A percentile compares a stretch with the other conserved stretches of the same genome.
phyloP scores from a whole-genome alignment of 129 eudicot genomes.

The Lactuca sativa region DNA sequence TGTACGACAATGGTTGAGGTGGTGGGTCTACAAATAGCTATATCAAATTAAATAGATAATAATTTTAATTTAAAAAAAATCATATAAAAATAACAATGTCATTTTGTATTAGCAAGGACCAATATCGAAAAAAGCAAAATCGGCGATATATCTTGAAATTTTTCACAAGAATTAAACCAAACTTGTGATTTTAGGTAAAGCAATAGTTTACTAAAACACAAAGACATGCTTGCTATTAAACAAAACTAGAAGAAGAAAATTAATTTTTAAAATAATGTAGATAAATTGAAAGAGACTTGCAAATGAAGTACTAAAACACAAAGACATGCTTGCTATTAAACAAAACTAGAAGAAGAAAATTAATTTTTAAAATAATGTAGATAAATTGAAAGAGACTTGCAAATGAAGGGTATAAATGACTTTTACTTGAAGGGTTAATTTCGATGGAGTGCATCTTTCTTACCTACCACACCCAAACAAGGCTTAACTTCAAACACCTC shows the following conservation, averaged over 20 bases:
- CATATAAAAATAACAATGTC: too few relatives aligned
- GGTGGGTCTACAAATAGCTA: too few relatives aligned
- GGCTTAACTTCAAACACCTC: conserved; percentile 18
- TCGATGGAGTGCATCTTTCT: conserved; percentile 48
- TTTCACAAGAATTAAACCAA: too few relatives aligned
- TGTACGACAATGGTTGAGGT: too few relatives aligned
- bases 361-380: too few relatives aligned
- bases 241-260: neutral
- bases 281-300: conserved; percentile 14
- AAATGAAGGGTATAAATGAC: conserved; percentile 23
- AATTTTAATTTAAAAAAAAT: too few relatives aligned
- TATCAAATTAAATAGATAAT: too few relatives aligned
- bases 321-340: neutral
- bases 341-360: neutral
- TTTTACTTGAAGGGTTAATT: conserved; percentile 39
- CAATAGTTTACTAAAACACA: neutral
- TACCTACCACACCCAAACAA: conserved; percentile 40
- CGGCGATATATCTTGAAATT: neutral
- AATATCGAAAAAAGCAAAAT: too few relatives aligned
- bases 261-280: too few relatives aligned
- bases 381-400: conserved; percentile 14
- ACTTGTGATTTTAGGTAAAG: too few relatives aligned
- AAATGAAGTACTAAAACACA: too few relatives aligned
- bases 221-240: neutral
- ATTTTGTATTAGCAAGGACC: too few relatives aligned